Evolutionary conservation across 345 rosid genomes (phyloP), one percentile per base, ranked within the genome.

Genomic region (Chamaenerion angustifolium): DNA sequence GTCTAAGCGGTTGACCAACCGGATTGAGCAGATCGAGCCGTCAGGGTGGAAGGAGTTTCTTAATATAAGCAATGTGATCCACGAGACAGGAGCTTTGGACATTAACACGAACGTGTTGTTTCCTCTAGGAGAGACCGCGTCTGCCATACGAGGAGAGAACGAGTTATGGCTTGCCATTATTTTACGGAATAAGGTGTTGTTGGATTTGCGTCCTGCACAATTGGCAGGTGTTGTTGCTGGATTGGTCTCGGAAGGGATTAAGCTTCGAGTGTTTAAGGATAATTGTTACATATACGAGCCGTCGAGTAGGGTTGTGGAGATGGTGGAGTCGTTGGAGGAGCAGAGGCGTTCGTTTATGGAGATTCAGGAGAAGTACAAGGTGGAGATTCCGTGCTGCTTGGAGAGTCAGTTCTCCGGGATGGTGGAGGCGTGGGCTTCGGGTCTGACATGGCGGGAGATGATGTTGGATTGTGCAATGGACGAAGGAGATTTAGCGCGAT

Each of bases 371-470:
- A 86, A 77, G 63, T 89, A 92, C n/a, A 87, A 76, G 56, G 85
- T 92, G 31, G 68, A 62, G 62, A 77, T 77, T 49, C 62, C 93
- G 3, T 85, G 94, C 55, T 75, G 75, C 64, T 54, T 89, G 70
- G 97, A 85, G 42, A 64, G 69, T 76, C 95, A 92, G 55, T 86
- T 86, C 67, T 64, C 85, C n/a, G 98, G 98, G 59, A 82, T 87
- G 98, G 93, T 92, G 4, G 98, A 83, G 66, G 96, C 98, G 18
- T 92, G 98, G 98, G 96, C 95, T 12, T 80, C 95, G 6, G 98
- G 96, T 40, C 64, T 92, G 64, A 83, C 82, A 12, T 86, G 98
- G 98, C 78, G 72, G 70, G 98, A 92, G 60, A 70, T 89, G 62
- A 86, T 75, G 87, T 81, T 86, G 94, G 98, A 90, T 52, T 81